These are phyloP conservation scores for Aspergillus brunneoviolaceus DNA, from an alignment of 2,329 filamentous ascomycete genomes.

Conservation along the genomic window DNA sequence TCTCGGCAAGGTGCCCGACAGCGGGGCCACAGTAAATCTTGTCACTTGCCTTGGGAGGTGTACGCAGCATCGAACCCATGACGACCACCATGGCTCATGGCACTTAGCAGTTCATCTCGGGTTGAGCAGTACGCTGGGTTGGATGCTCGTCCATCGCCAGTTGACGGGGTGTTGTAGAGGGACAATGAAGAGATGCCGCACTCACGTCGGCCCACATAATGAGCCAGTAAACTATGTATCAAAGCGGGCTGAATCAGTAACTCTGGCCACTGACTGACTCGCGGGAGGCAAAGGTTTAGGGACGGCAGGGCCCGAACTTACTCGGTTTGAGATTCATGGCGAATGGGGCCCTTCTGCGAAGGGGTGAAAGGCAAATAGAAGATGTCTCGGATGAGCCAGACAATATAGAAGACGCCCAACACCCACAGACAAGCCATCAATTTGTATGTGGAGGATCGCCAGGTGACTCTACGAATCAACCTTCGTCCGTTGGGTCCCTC, in stretches of 20 bases:
- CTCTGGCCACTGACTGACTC: conserved; percentile 7
- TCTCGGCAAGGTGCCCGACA: not conserved
- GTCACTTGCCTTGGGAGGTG: conserved; percentile 33
- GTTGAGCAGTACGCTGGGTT: conserved; percentile 32
- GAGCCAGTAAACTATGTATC: conserved; percentile 33
- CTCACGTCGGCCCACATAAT: conserved; percentile 38
- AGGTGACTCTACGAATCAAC: conserved; percentile 42
- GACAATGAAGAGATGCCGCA: conserved; percentile 38
- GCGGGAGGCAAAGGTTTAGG: not conserved
- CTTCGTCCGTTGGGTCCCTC: conserved; percentile 42
- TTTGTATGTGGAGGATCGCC: conserved; percentile 45
- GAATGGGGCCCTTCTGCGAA: conserved; percentile 16
- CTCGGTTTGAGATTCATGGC: conserved; percentile 20
- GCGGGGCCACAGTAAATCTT: not conserved
- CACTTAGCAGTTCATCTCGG: conserved; percentile 38
- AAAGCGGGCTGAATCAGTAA: conserved; percentile 18
- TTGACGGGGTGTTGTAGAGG: conserved; percentile 33
- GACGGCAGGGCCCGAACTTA: conserved; percentile 18
- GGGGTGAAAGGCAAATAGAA: conserved; percentile 38
- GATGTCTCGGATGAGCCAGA: conserved; percentile 42
- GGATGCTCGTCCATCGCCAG: conserved; percentile 14
- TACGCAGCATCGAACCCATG: conserved; percentile 44
- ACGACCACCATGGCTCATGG: conserved; percentile 44
- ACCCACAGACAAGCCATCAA: conserved; percentile 43
- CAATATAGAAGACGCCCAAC: conserved; percentile 40